Evolutionary conservation across 1,284 basidiomycete genomes (phyloP), one percentile per base, ranked within the genome.

Genomic region (Ceratobasidium sp.): DNA sequence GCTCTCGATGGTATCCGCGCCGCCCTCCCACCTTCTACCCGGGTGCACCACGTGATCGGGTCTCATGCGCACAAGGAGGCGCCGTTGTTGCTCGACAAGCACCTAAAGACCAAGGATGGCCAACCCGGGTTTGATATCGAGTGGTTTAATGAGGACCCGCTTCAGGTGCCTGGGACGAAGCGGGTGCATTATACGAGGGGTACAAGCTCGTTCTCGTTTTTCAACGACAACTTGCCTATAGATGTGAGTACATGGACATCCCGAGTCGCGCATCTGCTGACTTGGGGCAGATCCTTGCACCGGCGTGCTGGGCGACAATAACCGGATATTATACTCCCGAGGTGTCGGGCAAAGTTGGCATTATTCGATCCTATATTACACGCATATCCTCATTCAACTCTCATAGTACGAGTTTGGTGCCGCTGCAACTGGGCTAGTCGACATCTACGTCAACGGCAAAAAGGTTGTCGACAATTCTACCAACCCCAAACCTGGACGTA

Each of bases 381-480:
- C 56, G 42, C 54, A 59, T 61, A 38, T 51, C 18, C 8, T 61
- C 11, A 71, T n/a, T 30, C 5, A 23, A 40, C 0, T 21, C 9
- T 28, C 18, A 83, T 78, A 82, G 61, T 87, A 83, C 81, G 82
- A 85, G 64, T 79, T 88, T 56, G 84, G 85, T 1, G 75, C 87
- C 14, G 82, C 79, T 61, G 77, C 84, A n/a, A 80, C 82, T 30
- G 85, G 86, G 3, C 75, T 79, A n/a, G 83, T 81, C 4, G 83
- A 83, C 69, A 78, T 87, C 12, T 86, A 83, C 78, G 74, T 87
- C 48, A 81, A 87, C 73, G 82, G 82, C 4, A 79, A 82, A 63
- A 80, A 84, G 28, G 73, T 85, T 63, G 80, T 87, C 51, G 85
- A 86, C 72, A 83, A 86, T 74, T 82, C 72, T 23, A 73, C 69